Evolutionary conservation across 208 protist genomes (phyloP), one percentile per base, ranked within the genome.

Genomic region (Wallacemonas sp.): DNA sequence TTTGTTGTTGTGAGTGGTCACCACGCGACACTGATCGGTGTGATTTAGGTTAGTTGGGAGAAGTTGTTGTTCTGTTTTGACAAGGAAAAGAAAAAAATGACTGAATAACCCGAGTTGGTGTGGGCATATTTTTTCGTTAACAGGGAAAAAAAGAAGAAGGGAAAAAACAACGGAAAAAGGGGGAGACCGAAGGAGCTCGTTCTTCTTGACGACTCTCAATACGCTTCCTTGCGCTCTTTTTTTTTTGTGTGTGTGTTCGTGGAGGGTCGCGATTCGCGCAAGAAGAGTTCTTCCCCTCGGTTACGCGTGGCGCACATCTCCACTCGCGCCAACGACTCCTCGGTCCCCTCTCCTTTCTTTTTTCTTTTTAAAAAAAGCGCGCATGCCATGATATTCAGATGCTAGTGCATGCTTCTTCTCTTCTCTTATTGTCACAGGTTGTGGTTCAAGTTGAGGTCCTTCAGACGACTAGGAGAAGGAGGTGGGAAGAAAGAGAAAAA

Each of bases 281-380:
- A n/a, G n/a, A n/a, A n/a, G n/a, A n/a, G n/a, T n/a, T n/a, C n/a
- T n/a, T n/a, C n/a, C n/a, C n/a, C n/a, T n/a, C n/a, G n/a, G n/a
- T n/a, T n/a, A n/a, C n/a, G n/a, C n/a, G n/a, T n/a, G n/a, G n/a
- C n/a, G n/a, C n/a, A n/a, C n/a, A n/a, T n/a, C n/a, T n/a, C n/a
- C n/a, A n/a, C n/a, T n/a, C n/a, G n/a, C n/a, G n/a, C n/a, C n/a
- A 46, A 61, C 15, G 27, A 34, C 4, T 53, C 22, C 24, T 50
- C 12, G 30, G 53, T 33, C 53, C 38, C n/a, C 17, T 61, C 21
- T 38, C 30, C 41, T 61, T 61, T 45, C 46, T 54, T 45, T 21
- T 10, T 72, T 57, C 29, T 60, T 55, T 67, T 37, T 22, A 52
- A 50, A 61, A 63, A 58, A 69, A n/a, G n/a, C n/a, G n/a, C n/a